Evolutionary conservation across 345 rosid genomes (phyloP).

Genomic region (Brassica cretica): DNA sequence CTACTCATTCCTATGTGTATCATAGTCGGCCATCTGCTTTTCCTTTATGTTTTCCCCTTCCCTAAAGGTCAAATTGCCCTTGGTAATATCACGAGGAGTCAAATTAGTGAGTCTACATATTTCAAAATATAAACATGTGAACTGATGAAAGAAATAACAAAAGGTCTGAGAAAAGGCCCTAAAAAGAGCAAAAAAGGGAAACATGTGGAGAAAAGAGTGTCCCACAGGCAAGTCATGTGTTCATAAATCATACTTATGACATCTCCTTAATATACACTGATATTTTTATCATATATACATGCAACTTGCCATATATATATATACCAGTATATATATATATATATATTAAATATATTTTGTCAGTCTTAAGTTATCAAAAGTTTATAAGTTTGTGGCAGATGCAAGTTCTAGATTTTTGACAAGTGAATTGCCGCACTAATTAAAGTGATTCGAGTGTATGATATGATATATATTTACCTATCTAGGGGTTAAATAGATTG

Average conservation of each 20-base stretch:
- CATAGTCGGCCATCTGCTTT: neutral
- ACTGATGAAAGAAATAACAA: slow-evolving; percentile 36
- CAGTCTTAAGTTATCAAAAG: neutral
- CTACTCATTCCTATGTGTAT: neutral
- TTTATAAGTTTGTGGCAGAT: neutral
- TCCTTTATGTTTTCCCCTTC: neutral
- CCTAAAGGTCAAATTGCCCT: neutral
- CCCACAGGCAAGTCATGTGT: slow-evolving; percentile 45
- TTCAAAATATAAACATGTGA: slow-evolving; percentile 41
- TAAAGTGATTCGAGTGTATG: neutral
- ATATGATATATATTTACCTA: neutral
- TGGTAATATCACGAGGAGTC: slow-evolving; percentile 28
- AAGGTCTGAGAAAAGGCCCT: slow-evolving; percentile 36
- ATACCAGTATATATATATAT: neutral
- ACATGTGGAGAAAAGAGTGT: slow-evolving; percentile 38
- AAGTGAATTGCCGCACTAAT: neutral
- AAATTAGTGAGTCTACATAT: slow-evolving; percentile 27
- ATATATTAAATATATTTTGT: neutral
- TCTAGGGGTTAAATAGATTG: neutral
- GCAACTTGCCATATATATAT: slow-evolving; percentile 32
- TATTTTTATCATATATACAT: slow-evolving; percentile 14
- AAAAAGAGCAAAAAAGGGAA: slow-evolving; percentile 33
- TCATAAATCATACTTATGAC: slow-evolving; percentile 27
- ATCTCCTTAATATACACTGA: slow-evolving; percentile 9
- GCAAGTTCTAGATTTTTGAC: slow-evolving; percentile 2